These are phyloP conservation scores for Cryoendolithus antarcticus DNA, from an alignment of 2,329 filamentous ascomycete species.

Conservation along the genomic window DNA sequence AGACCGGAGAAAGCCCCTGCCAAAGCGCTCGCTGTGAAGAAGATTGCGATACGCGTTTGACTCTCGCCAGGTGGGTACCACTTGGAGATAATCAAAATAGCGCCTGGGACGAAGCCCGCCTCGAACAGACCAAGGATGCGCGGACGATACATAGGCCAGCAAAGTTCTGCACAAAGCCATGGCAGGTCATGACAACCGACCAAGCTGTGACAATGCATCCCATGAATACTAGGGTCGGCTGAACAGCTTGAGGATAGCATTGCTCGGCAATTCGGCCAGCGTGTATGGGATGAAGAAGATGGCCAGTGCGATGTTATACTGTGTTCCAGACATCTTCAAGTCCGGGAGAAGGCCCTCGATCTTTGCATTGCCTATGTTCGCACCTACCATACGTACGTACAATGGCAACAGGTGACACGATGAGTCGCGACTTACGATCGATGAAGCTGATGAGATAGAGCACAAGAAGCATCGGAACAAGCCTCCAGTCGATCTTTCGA, in stretches of 20 bases:
- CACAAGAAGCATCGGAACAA: constrained; percentile 27
- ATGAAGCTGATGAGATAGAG: constrained; percentile 25
- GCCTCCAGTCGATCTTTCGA: constrained; percentile 35
- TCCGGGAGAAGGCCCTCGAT: constrained; percentile 12
- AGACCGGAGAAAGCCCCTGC: constrained; percentile 40
- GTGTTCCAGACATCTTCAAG: constrained; percentile 4
- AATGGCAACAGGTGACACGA: constrained; percentile 1
- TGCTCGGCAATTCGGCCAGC: constrained; percentile 33
- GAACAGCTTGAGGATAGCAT: constrained; percentile 32
- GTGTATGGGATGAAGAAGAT: constrained; percentile 31
- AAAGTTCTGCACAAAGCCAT: constrained; percentile 38
- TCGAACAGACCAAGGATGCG: constrained; percentile 26
- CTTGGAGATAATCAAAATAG: constrained; percentile 13
- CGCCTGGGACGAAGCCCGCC: constrained; percentile 46
- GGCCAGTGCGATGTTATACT: constrained; percentile 6
- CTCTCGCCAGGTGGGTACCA: constrained; percentile 24
- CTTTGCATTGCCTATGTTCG: constrained; percentile 26
- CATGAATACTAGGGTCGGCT: constrained; percentile 32
- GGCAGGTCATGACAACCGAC: constrained; percentile 21
- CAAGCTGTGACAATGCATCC: constrained; percentile 20
- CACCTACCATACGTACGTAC: constrained; percentile 7
- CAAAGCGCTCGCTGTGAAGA: constrained; percentile 25
- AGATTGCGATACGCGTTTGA: constrained; percentile 18
- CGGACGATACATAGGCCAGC: constrained; percentile 20
- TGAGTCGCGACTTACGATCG: constrained; percentile 13